Evolutionary conservation across 2,329 filamentous ascomycete genomes (phyloP), one percentile per base, ranked within the genome.

Genomic region (Diaporthe capsici): DNA sequence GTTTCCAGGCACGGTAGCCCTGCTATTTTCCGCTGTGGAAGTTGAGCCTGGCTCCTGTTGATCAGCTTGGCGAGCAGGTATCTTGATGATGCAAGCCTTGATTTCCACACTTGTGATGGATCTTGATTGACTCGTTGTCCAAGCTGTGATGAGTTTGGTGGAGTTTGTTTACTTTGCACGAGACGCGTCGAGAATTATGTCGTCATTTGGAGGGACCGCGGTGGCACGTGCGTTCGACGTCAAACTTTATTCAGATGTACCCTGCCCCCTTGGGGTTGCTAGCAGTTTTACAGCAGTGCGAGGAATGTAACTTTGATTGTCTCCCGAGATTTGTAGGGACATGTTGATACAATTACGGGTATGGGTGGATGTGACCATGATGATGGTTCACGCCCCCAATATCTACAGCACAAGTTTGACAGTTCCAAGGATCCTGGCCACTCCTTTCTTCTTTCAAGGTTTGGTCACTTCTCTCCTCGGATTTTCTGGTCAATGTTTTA

Each of bases 141-240:
- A n/a, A 49, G 28, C 20, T 49, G 44, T n/a, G 28, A n/a, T n/a
- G 28, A 47, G 9, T 12, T 67, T 37, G 42, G 17, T 34, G 28
- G 44, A 7, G 28, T 68, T 68, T 68, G 44, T 68, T 68, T 68
- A 53, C 63, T 68, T 39, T 25, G 63, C 7, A 28, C 17, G 15
- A 25, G 63, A 68, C 63, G 63, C 63, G 63, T 68, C 44, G 10
- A 25, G 44, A 53, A 8, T 5, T 20, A 15, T 72, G 53, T 44
- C 37, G 71, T 63, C 31, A 51, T 51, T n/a, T 44, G 10, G 10
- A n/a, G 22, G 31, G 25, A 6, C 51, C 72, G 61, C 72, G 72
- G 39, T 74, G 61, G 72, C 51, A 68, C 72, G 60, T 74, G 72
- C 72, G 22, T 47, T 22, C 22, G n/a, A 57, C 10, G 5, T 34